A percentile compares a stretch with the other conserved stretches of the same genome.
Conservation (phyloP, 495 filamentous ascomycete species). For the Parathielavia hyrcaniae region DNA sequence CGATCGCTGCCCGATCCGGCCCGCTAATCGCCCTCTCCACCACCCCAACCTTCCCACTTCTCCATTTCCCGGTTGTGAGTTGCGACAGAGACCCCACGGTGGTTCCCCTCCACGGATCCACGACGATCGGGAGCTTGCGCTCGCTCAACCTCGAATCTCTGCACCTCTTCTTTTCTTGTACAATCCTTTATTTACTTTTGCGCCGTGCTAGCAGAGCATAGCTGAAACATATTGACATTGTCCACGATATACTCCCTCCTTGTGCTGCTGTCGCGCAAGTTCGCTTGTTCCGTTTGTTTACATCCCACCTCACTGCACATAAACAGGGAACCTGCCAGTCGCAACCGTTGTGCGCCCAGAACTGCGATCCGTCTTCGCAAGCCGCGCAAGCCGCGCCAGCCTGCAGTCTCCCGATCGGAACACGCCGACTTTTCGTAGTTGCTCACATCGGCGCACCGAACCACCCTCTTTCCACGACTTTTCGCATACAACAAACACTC, state of each 20-base stretch:
- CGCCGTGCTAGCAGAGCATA: neutral
- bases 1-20: conserved; percentile 14
- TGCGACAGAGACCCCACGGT: conserved; percentile 8
- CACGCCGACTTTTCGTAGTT: conserved; percentile 4
- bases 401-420: conserved; percentile 19
- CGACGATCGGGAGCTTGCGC: conserved; percentile 9
- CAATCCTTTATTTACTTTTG: conserved; percentile 4
- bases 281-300: conserved; percentile 14
- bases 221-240: neutral
- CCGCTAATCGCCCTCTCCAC: neutral
- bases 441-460: conserved; percentile 1
- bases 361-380: neutral
- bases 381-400: neutral
- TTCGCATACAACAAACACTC: neutral
- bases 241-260: neutral
- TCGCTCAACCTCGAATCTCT: neutral
- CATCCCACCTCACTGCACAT: neutral
- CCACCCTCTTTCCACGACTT: neutral
- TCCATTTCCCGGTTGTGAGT: conserved; percentile 5
- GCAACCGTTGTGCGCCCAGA: conserved; percentile 9
- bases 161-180: conserved; percentile 9
- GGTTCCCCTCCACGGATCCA: conserved; percentile 3
- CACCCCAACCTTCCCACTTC: conserved; percentile 1
- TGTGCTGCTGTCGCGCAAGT: neutral
- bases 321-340: conserved; percentile 3